Evolutionary conservation across 2,329 filamentous ascomycete genomes (phyloP).

Genomic region (Pezicula rhizophila): DNA sequence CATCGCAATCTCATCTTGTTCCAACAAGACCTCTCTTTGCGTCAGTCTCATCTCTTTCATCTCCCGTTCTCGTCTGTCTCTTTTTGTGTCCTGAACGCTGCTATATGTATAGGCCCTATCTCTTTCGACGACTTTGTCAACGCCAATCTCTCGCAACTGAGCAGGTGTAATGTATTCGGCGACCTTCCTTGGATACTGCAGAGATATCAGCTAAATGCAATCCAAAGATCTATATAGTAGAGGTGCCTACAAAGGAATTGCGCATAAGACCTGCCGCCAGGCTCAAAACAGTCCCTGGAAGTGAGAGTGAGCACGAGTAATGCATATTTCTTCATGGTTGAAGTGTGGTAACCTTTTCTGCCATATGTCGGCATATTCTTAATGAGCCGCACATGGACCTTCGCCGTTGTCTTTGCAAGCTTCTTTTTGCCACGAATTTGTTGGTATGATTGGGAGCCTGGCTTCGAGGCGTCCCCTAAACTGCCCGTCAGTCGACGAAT

Average conservation of each 20-base stretch:
- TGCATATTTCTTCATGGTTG: background rate
- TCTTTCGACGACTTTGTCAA: constrained; percentile 36
- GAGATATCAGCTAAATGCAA: too few relatives aligned
- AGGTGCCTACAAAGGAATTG: constrained; percentile 31
- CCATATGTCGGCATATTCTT: constrained; percentile 48
- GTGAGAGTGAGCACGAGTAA: constrained; percentile 2
- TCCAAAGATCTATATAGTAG: too few relatives aligned
- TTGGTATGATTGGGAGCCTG: constrained; percentile 19
- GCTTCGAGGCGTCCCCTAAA: constrained; percentile 13
- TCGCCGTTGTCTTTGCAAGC: constrained; percentile 31
- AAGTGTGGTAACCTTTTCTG: constrained; percentile 30
- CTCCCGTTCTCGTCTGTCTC: constrained; percentile 1
- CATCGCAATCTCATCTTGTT: background rate
- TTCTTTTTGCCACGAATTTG: constrained; percentile 38
- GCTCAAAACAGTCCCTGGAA: constrained; percentile 43
- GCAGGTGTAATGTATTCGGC: constrained; percentile 45
- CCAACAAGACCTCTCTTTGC: background rate
- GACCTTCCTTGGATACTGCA: constrained; percentile 39
- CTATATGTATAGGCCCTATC: constrained; percentile 35
- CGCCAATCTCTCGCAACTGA: constrained; percentile 38
- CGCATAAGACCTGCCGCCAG: constrained; percentile 47
- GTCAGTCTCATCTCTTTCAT: too few relatives aligned
- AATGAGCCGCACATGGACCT: constrained; percentile 43
- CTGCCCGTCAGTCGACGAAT: constrained; percentile 20
- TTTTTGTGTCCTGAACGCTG: constrained; percentile 2